Evolutionary conservation across 1,284 basidiomycete species (phyloP), one percentile per base, ranked within the genome.

Genomic region (Ceratobasidium sp.): DNA sequence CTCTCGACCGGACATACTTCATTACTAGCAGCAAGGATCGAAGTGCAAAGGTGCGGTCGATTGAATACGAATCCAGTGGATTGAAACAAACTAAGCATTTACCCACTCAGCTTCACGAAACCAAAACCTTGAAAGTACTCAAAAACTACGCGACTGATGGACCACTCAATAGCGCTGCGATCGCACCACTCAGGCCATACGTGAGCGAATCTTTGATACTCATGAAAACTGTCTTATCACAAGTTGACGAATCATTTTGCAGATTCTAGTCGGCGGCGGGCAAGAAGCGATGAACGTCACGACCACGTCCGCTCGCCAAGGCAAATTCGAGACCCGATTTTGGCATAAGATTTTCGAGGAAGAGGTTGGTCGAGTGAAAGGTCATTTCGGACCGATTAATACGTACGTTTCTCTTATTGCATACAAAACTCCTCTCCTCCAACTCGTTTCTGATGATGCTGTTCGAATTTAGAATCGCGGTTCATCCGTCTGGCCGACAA

Each of bases 331-430:
- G 87, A 96, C 96, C 3, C 90, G 97, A 65, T 99, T 99, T 88
- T 99, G 96, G 96, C 97, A 99, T 89, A 96, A 95, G 83, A 90
- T 99, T 59, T 96, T 99, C 82, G 97, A 99, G 85, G 97, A 99
- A 88, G 97, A 99, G 85, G 94, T 98, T 79, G 96, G 97, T 28
- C 91, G 97, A 52, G 96, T 99, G 79, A 98, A 96, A 85, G 96
- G 96, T 28, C 96, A 98, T 84, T 96, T 98, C 86, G 97, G 97
- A 56, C 97, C 98, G 68, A 94, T 99, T 87, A 99, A 99, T 88
- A 99, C 98, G 90, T 95, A 80, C 80, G 93, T 89, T 71, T 26
- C 26, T 67, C 77, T 23, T 28, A 17, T 13, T 28, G 38, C 15
- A 7, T n/a, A 13, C 23, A 7, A 10, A 28, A 17, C 38, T 28